A percentile compares a stretch with the other conserved stretches of the same genome.
Conservation (phyloP, 305 asterid species). For the Euphrasia arctica region DNA sequence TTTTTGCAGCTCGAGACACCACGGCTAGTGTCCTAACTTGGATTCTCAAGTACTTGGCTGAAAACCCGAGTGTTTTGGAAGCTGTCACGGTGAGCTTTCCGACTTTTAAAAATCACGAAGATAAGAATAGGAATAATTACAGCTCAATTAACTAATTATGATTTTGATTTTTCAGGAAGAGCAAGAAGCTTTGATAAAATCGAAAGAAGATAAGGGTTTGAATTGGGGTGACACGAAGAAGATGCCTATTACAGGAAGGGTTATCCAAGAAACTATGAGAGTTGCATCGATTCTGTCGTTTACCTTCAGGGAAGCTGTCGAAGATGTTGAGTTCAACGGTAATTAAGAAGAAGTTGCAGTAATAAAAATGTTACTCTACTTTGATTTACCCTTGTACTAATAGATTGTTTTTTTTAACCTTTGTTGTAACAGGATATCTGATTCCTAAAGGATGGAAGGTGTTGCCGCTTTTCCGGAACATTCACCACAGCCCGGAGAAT, state of each 20-base stretch:
- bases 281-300: slow-evolving; percentile 78
- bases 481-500: slow-evolving; percentile 76
- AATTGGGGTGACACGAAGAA: slow-evolving; percentile 66
- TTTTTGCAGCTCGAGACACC: slow-evolving; percentile 84
- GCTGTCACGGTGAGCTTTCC: slow-evolving; percentile 58
- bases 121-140: background rate
- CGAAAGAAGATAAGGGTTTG: slow-evolving; percentile 39
- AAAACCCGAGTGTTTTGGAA: slow-evolving; percentile 59
- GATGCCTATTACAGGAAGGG: slow-evolving; percentile 71
- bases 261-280: slow-evolving; percentile 77
- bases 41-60: slow-evolving; percentile 73
- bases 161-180: slow-evolving; percentile 44
- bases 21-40: slow-evolving; percentile 79
- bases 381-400: background rate
- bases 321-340: slow-evolving; percentile 81
- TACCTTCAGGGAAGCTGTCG: slow-evolving; percentile 87
- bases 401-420: background rate
- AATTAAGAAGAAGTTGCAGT: background rate
- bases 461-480: slow-evolving; percentile 69
- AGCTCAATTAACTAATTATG: background rate
- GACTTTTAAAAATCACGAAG: background rate
- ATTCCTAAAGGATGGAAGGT: slow-evolving; percentile 94
- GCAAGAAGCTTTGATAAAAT: slow-evolving; percentile 56
- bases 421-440: slow-evolving; percentile 42
- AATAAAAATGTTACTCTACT: background rate